phyloP scores from a whole-genome alignment of 179 eudicot genomes.

The Camellia oleifera region DNA sequence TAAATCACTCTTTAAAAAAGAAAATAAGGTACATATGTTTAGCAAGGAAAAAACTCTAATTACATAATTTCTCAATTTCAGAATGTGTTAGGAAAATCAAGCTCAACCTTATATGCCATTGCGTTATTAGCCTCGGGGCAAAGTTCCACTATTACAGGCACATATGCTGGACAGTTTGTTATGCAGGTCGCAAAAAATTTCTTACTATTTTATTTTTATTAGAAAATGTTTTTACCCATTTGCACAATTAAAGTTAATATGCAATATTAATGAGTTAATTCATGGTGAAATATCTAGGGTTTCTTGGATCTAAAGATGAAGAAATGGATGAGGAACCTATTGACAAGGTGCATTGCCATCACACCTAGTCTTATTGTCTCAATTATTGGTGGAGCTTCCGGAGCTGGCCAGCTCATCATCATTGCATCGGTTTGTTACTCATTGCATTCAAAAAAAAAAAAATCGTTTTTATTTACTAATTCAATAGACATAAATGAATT shows the following conservation, averaged over 20 bases:
- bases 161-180: conserved; percentile 90
- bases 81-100: conserved; percentile 70
- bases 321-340: conserved; percentile 67
- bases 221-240: background rate
- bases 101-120: conserved; percentile 57
- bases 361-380: conserved; percentile 76
- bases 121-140: conserved; percentile 90
- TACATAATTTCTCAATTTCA: background rate
- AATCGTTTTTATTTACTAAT: background rate
- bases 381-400: conserved; percentile 72
- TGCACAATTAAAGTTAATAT: background rate
- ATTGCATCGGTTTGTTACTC: conserved; percentile 67
- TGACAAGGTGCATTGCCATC: conserved; percentile 74
- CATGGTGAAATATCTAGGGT: conserved; percentile 41
- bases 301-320: conserved; percentile 80
- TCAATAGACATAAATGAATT: background rate
- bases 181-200: conserved; percentile 52
- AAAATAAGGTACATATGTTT: background rate
- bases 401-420: conserved; percentile 78
- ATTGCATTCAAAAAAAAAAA: background rate
- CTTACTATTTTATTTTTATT: background rate
- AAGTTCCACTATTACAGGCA: conserved; percentile 87
- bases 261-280: background rate
- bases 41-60: too few relatives aligned
- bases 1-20: background rate